These are phyloP conservation scores for Starmerella riodocensis DNA, from an alignment of 805 yeast species.

Conservation along the genomic window DNA sequence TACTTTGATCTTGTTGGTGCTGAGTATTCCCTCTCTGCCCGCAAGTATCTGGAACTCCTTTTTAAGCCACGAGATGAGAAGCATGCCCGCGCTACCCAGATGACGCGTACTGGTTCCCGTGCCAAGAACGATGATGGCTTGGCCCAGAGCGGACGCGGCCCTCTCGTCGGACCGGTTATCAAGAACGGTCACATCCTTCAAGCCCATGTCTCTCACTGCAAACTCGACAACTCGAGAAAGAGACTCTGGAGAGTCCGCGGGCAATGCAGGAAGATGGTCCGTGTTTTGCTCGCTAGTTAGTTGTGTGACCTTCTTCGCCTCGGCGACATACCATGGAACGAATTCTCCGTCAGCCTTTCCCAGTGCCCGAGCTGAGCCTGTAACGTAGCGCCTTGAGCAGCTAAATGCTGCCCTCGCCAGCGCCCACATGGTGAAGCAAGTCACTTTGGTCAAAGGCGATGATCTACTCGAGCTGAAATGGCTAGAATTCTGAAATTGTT, in stretches of 20 bases:
- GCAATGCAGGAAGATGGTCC: conserved; percentile 41
- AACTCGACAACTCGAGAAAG: conserved; percentile 35
- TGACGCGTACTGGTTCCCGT: conserved; percentile 72
- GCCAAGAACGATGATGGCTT: conserved; percentile 44
- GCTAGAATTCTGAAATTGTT: too few species aligned
- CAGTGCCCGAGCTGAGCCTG: neutral
- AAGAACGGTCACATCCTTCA: conserved; percentile 47
- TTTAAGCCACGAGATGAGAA: conserved; percentile 47
- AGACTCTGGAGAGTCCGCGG: conserved; percentile 43
- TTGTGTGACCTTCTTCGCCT: conserved; percentile 21
- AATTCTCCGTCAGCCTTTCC: neutral
- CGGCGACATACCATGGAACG: conserved; percentile 48
- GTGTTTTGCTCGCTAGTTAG: conserved; percentile 17
- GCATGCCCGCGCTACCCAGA: conserved; percentile 53
- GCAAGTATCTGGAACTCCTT: conserved; percentile 37
- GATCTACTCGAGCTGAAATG: too few species aligned
- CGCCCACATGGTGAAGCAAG: too few species aligned
- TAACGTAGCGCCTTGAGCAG: neutral
- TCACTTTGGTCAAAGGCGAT: too few species aligned
- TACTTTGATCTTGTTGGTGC: conserved; percentile 41
- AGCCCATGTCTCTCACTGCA: conserved; percentile 49
- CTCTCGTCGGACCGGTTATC: conserved; percentile 40
- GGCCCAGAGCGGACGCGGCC: conserved; percentile 27
- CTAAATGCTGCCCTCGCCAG: too few species aligned
- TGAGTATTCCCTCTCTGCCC: conserved; percentile 56